Conservation (phyloP, 176 grass and related monocot genomes). For the Musa beccarii region DNA sequence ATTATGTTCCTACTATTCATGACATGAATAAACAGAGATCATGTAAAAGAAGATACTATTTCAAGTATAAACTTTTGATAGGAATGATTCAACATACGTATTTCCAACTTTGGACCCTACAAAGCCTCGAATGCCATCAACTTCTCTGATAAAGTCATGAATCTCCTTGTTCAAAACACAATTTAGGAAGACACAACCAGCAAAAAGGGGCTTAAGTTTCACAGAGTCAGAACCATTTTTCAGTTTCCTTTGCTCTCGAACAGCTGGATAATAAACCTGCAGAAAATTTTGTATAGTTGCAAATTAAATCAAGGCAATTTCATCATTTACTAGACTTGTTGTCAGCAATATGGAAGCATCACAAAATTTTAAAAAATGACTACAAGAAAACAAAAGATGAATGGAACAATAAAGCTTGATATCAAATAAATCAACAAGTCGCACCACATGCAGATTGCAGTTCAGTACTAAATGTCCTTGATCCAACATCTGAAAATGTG, state of each 20-base stretch:
- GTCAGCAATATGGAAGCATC: neutral
- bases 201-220: conserved; percentile 65
- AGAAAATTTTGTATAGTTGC: conserved; percentile 10
- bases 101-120: conserved; percentile 69
- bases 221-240: conserved; percentile 47
- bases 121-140: conserved; percentile 66
- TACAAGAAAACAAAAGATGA: neutral
- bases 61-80: neutral
- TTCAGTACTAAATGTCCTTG: too few relatives aligned
- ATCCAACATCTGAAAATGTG: too few relatives aligned
- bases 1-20: neutral
- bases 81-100: conserved; percentile 31
- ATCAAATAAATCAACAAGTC: neutral
- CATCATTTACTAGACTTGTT: neutral
- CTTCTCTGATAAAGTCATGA: conserved; percentile 71
- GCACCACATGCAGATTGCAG: too few relatives aligned
- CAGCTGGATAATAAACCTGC: conserved; percentile 76
- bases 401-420: neutral
- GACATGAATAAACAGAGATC: neutral
- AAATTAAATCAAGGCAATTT: neutral
- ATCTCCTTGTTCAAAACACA: conserved; percentile 70
- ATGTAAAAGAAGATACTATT: conserved; percentile 12
- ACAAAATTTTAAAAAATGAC: neutral
- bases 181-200: conserved; percentile 64
- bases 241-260: conserved; percentile 37